phyloP scores from a whole-genome alignment of 345 rosid genomes.

The Melastoma malabathricum region DNA sequence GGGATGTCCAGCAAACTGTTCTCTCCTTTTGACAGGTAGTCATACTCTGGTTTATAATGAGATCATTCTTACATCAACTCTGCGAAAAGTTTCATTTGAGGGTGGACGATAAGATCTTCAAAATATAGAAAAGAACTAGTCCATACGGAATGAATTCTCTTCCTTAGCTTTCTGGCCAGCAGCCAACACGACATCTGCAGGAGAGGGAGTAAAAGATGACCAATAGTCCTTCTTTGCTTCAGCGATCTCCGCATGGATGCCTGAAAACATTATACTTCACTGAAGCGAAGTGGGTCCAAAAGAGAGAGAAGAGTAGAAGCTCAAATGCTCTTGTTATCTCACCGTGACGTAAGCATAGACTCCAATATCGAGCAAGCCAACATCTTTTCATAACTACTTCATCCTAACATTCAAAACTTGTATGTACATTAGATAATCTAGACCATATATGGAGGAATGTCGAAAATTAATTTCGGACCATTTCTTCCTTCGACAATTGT shows the following conservation, averaged over 20 bases:
- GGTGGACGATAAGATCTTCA: not conserved
- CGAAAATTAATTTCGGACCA: constrained; percentile 31
- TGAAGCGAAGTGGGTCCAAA: not conserved
- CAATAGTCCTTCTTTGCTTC: constrained; percentile 55
- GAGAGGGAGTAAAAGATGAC: constrained; percentile 89
- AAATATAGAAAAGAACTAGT: not conserved
- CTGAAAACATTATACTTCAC: constrained; percentile 20
- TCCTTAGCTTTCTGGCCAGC: constrained; percentile 68
- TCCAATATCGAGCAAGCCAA: constrained; percentile 99
- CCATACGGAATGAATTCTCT: constrained; percentile 24
- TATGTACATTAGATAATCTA: constrained; percentile 9
- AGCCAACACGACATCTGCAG: constrained; percentile 53
- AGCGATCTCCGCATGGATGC: constrained; percentile 67
- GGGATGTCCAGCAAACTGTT: constrained; percentile 21
- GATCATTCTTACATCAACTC: constrained; percentile 8
- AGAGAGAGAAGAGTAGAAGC: not conserved
- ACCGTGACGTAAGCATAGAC: constrained; percentile 70
- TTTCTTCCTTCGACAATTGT: constrained; percentile 77
- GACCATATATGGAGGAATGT: constrained; percentile 6
- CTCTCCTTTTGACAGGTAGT: constrained; percentile 30
- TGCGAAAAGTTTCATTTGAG: constrained; percentile 3
- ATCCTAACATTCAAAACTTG: constrained; percentile 54
- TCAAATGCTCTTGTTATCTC: constrained; percentile 5
- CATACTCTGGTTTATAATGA: constrained; percentile 22
- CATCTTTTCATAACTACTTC: constrained; percentile 95